Conservation (phyloP, 148 eudicot genomes). For the Agrostemma githago region DNA sequence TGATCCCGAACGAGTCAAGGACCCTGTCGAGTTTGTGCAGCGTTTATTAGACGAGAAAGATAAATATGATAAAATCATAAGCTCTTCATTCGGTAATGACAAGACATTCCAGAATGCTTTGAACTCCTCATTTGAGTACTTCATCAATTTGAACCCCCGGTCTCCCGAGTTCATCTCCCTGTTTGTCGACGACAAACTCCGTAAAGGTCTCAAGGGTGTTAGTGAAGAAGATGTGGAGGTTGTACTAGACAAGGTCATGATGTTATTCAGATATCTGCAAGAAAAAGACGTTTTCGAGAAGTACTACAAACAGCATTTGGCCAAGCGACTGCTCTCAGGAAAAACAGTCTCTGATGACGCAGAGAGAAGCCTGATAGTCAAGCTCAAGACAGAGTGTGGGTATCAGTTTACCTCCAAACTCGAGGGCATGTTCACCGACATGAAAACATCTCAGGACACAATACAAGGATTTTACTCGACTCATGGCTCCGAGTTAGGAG, state of each 20-base stretch:
- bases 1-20: constrained; percentile 79
- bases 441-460: constrained; percentile 82
- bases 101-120: constrained; percentile 71
- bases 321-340: constrained; percentile 73
- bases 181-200: constrained; percentile 68
- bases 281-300: constrained; percentile 82
- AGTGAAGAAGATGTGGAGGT: constrained; percentile 66
- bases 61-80: constrained; percentile 70
- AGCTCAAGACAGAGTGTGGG: constrained; percentile 81
- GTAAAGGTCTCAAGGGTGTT: constrained; percentile 71
- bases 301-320: constrained; percentile 79
- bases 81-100: constrained; percentile 53
- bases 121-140: constrained; percentile 68
- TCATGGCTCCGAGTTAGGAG: constrained; percentile 57
- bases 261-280: constrained; percentile 69
- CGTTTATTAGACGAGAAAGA: constrained; percentile 67
- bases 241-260: constrained; percentile 75
- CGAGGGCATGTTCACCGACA: constrained; percentile 85
- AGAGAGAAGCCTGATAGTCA: constrained; percentile 71
- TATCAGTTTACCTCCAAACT: constrained; percentile 79
- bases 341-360: constrained; percentile 82
- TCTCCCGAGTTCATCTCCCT: constrained; percentile 75
- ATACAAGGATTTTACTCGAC: constrained; percentile 70
- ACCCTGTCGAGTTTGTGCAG: constrained; percentile 77
- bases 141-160: constrained; percentile 66